Percentiles rank a stretch among this genome's conserved stretches.
These are phyloP conservation scores for Fusarium tjaetaba DNA, from an alignment of 2,329 filamentous ascomycete species.

Conservation along the genomic window DNA sequence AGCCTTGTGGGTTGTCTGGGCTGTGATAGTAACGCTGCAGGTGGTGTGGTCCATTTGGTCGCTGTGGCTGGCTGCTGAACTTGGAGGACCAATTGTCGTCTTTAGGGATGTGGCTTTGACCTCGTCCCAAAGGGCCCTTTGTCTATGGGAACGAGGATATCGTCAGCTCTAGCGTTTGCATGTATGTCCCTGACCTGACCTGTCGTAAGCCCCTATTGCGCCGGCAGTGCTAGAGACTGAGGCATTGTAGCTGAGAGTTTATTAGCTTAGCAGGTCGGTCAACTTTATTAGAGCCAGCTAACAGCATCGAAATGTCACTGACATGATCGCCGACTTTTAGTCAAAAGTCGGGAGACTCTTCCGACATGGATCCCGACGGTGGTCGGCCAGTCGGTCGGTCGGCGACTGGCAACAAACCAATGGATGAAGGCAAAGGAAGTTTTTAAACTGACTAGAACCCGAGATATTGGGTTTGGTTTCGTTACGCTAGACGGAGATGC, in stretches of 20 bases:
- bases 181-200: not conserved
- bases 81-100: constrained; percentile 4
- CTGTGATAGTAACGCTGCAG: not conserved
- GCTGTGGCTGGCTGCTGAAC: constrained; percentile 26
- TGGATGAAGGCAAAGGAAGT: not conserved
- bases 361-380: not conserved
- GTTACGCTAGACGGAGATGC: constrained; percentile 9
- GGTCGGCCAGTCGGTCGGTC: not conserved
- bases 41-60: constrained; percentile 13
- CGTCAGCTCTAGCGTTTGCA: constrained; percentile 5
- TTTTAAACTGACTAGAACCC: constrained; percentile 2
- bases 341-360: not conserved
- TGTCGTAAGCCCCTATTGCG: not conserved
- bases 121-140: constrained; percentile 3
- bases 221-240: not conserved
- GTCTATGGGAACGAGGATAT: constrained; percentile 5
- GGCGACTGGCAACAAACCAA: not conserved
- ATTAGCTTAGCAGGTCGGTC: not conserved
- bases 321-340: constrained; percentile 13
- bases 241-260: constrained; percentile 22
- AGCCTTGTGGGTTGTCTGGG: not conserved
- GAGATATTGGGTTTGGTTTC: constrained; percentile 17
- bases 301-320: constrained; percentile 23
- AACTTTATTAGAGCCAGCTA: not conserved
- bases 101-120: constrained; percentile 24